phyloP scores from a whole-genome alignment of 306 rosid genomes.

The Corylus avellana region DNA sequence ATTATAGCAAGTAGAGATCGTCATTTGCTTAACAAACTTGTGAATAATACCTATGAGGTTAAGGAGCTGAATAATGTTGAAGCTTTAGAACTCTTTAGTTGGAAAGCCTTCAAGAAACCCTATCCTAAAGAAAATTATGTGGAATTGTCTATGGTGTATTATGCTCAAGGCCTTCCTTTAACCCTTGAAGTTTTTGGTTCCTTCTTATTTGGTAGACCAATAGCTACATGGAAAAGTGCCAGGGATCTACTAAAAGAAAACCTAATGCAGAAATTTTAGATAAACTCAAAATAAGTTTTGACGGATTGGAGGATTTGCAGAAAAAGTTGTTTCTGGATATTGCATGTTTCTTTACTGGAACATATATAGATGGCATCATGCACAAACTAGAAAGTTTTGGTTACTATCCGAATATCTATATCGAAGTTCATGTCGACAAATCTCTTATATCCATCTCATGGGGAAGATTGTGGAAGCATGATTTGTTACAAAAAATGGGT shows the following conservation, averaged over 20 bases:
- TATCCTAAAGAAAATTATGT: constrained; percentile 3
- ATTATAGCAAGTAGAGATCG: neutral
- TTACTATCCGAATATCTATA: constrained; percentile 5
- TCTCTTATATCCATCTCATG: neutral
- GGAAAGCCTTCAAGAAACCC: constrained; percentile 12
- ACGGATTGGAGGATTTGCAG: constrained; percentile 20
- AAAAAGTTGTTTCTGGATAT: constrained; percentile 22
- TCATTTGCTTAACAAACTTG: neutral
- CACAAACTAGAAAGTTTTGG: constrained; percentile 22
- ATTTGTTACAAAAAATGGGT: neutral
- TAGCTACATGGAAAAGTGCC: constrained; percentile 24
- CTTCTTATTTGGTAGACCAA: neutral
- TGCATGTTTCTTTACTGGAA: constrained; percentile 33
- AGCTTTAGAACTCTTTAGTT: constrained; percentile 23
- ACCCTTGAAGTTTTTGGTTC: no score
- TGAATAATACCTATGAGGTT: constrained; percentile 22
- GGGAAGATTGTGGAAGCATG: constrained; percentile 25
- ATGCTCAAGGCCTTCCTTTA: neutral
- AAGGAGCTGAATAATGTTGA: constrained; percentile 8
- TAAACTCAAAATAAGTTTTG: constrained; percentile 24
- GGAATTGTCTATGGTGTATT: constrained; percentile 11
- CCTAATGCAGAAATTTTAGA: neutral
- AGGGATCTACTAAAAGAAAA: neutral
- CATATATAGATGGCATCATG: constrained; percentile 14
- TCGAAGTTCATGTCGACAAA: constrained; percentile 24